A percentile compares a stretch with the other conserved stretches of the same genome.
Evolutionary conservation across 805 yeast species (phyloP).

Genomic region (Dipodascopsis tothii): DNA sequence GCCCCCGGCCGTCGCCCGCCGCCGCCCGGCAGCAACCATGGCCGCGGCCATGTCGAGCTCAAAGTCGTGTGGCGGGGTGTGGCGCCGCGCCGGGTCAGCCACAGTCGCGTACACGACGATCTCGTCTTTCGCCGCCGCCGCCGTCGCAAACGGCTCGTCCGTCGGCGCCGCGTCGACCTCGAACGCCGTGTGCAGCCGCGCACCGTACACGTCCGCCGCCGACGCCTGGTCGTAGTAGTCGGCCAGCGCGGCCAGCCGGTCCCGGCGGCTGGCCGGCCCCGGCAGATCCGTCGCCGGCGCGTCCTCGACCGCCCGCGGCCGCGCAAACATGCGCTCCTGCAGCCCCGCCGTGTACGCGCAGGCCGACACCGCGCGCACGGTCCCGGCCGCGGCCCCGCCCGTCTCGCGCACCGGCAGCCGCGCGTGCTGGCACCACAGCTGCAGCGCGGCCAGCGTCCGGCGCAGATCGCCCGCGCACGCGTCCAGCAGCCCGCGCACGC

Average conservation of each 20-base stretch:
- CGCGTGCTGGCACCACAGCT: conserved; percentile 27
- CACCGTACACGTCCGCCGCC: not conserved
- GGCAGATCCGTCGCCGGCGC: conserved; percentile 1
- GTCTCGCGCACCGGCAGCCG: not conserved
- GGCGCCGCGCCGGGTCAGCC: conserved; percentile 1
- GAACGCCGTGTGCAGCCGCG: not conserved
- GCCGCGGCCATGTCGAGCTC: conserved; percentile 3
- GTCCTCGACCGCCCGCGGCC: too few relatives aligned
- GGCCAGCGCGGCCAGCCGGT: conserved; percentile 3
- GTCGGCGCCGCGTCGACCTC: not conserved
- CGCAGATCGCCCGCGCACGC: conserved; percentile 25
- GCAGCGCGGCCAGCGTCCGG: conserved; percentile 18
- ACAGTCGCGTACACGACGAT: conserved; percentile 8
- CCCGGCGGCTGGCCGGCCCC: conserved; percentile 1
- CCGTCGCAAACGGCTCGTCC: conserved; percentile 5
- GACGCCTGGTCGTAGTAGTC: not conserved
- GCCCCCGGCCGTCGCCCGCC: too few relatives aligned
- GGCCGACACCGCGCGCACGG: not conserved
- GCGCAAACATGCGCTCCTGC: too few relatives aligned
- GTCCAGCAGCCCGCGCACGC: conserved; percentile 22
- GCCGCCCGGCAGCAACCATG: too few relatives aligned
- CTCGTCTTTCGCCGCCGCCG: conserved; percentile 1
- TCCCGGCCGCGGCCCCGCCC: not conserved
- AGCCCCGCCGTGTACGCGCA: too few relatives aligned
- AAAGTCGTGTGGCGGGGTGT: conserved; percentile 2